Conservation (phyloP, 352 stramenopile species). For the Phytophthora syringae region DNA sequence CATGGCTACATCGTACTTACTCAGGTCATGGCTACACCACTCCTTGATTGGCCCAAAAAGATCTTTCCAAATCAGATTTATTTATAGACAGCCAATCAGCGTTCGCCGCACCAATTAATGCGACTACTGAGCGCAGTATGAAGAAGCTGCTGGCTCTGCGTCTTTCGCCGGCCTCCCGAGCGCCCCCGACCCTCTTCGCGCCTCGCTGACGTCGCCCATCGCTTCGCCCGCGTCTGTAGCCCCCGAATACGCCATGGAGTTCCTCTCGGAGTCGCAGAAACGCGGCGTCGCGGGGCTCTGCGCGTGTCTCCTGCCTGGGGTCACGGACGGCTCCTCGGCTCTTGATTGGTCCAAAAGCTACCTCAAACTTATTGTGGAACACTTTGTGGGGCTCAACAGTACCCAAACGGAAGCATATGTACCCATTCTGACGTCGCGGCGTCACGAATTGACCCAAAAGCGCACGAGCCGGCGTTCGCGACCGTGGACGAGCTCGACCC, state of each 20-base stretch:
- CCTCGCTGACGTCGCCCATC: neutral
- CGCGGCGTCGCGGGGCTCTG: conserved; percentile 70
- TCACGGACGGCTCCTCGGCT: conserved; percentile 69
- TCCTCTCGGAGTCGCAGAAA: conserved; percentile 63
- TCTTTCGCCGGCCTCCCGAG: conserved; percentile 8
- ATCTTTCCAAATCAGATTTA: conserved; percentile 15
- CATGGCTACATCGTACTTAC: conserved; percentile 16
- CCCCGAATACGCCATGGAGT: conserved; percentile 33
- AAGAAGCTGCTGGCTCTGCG: conserved; percentile 30
- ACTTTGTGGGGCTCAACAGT: conserved; percentile 59
- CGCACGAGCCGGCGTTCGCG: conserved; percentile 20
- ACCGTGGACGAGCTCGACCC: conserved; percentile 49
- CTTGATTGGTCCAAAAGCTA: conserved; percentile 70
- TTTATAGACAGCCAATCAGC: conserved; percentile 25
- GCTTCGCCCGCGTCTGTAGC: conserved; percentile 3
- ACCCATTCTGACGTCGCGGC: conserved; percentile 63
- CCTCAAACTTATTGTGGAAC: conserved; percentile 66
- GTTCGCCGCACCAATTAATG: neutral
- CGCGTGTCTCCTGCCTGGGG: conserved; percentile 67
- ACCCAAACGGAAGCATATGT: conserved; percentile 73
- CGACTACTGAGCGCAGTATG: conserved; percentile 20
- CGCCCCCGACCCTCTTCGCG: neutral
- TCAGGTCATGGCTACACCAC: neutral
- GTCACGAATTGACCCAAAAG: conserved; percentile 25
- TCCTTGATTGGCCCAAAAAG: neutral